phyloP scores from a whole-genome alignment of 2,329 filamentous ascomycete species.

The Pseudogymnoascus sp. region DNA sequence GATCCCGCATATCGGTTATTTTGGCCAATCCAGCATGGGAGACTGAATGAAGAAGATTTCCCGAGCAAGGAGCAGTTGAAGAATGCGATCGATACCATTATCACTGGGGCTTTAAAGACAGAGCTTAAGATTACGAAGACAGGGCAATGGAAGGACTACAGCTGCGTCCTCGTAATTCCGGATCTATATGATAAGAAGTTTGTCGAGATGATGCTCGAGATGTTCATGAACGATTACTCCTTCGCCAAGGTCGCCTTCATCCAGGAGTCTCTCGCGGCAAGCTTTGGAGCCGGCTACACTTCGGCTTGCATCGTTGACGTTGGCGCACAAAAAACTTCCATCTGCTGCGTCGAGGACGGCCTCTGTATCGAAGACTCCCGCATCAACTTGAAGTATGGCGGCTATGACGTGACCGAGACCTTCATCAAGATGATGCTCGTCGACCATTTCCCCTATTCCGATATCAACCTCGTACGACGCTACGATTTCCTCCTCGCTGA shows the following conservation, averaged over 20 bases:
- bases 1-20: constrained; percentile 82
- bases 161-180: constrained; percentile 93
- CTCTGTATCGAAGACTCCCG: constrained; percentile 91
- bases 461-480: constrained; percentile 82
- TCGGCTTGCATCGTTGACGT: constrained; percentile 93
- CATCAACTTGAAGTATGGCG: constrained; percentile 90
- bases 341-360: constrained; percentile 94
- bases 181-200: constrained; percentile 95
- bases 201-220: constrained; percentile 74
- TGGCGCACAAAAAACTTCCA: constrained; percentile 92
- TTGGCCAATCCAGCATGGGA: constrained; percentile 83
- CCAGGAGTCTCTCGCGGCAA: constrained; percentile 90
- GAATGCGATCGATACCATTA: constrained; percentile 76
- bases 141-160: constrained; percentile 81
- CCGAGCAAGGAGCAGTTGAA: constrained; percentile 68
- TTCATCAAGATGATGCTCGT: constrained; percentile 98
- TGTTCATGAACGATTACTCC: constrained; percentile 80
- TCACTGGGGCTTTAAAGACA: constrained; percentile 79
- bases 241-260: constrained; percentile 88
- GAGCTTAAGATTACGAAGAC: constrained; percentile 72
- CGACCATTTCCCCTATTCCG: constrained; percentile 89
- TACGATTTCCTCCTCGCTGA: constrained; percentile 93
- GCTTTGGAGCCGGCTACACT: constrained; percentile 90
- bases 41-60: constrained; percentile 88
- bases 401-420: constrained; percentile 83